phyloP scores from a whole-genome alignment of 2,329 filamentous ascomycete genomes.

The Alternaria arbusti region DNA sequence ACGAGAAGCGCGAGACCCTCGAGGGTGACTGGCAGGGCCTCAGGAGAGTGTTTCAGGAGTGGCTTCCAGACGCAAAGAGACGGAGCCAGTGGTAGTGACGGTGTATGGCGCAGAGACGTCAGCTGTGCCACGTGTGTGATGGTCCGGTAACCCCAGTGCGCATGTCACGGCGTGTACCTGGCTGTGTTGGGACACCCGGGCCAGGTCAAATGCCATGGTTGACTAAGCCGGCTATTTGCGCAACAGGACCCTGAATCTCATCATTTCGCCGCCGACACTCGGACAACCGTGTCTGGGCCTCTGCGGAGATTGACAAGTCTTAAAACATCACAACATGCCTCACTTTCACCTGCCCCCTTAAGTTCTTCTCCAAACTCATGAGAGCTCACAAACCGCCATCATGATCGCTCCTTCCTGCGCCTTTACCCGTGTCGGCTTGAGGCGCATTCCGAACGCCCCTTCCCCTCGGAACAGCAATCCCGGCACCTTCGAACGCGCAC shows the following conservation, averaged over 20 bases:
- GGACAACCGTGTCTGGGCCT: slow-evolving; percentile 20
- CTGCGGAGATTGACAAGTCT: slow-evolving; percentile 19
- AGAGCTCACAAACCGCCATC: slow-evolving; percentile 19
- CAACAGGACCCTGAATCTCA: slow-evolving; percentile 15
- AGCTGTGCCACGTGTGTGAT: background rate
- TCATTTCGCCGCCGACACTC: slow-evolving; percentile 33
- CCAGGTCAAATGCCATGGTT: slow-evolving; percentile 4
- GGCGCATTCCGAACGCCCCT: slow-evolving; percentile 28
- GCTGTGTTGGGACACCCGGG: background rate
- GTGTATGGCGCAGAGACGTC: background rate
- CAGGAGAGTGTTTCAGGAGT: slow-evolving; percentile 2
- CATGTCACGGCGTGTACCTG: background rate
- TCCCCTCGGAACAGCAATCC: slow-evolving; percentile 9
- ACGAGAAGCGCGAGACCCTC: slow-evolving; percentile 41
- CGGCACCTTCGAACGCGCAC: slow-evolving; percentile 15
- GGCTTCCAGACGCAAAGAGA: background rate
- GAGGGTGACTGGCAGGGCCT: slow-evolving; percentile 37
- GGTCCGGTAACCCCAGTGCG: background rate
- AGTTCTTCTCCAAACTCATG: slow-evolving; percentile 10
- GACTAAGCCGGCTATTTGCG: slow-evolving; percentile 19
- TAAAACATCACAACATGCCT: slow-evolving; percentile 21
- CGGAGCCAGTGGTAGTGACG: background rate
- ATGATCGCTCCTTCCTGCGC: slow-evolving; percentile 41
- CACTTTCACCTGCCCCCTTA: slow-evolving; percentile 2
- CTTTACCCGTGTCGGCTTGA: slow-evolving; percentile 30